phyloP scores from a whole-genome alignment of 306 rosid genomes.

The Fragaria ananassa region DNA sequence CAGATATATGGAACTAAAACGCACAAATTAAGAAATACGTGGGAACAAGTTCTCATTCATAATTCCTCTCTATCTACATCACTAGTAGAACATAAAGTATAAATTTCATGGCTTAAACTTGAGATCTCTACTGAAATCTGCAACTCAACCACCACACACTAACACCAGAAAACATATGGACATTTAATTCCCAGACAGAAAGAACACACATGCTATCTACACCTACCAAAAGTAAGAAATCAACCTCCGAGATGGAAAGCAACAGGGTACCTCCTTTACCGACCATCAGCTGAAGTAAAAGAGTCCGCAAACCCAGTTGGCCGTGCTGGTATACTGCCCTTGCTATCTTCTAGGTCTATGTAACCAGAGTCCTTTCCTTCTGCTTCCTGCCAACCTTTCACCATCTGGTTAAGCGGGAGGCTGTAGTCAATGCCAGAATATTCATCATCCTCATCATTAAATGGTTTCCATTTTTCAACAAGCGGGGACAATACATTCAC shows the following conservation, averaged over 20 bases:
- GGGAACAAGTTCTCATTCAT: slow-evolving; percentile 37
- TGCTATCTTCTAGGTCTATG: slow-evolving; percentile 71
- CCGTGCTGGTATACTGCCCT: slow-evolving; percentile 92
- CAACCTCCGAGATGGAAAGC: slow-evolving; percentile 11
- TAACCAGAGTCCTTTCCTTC: slow-evolving; percentile 80
- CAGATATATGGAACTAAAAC: background rate
- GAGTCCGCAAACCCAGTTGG: slow-evolving; percentile 95
- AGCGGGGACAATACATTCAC: slow-evolving; percentile 82
- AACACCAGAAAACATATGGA: slow-evolving; percentile 27
- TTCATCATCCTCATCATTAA: slow-evolving; percentile 67
- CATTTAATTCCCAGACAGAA: slow-evolving; percentile 32
- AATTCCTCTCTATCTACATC: slow-evolving; percentile 52
- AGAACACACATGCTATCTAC: slow-evolving; percentile 51
- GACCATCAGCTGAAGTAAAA: slow-evolving; percentile 92
- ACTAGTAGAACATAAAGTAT: slow-evolving; percentile 27
- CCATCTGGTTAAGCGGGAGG: slow-evolving; percentile 94
- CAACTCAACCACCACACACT: slow-evolving; percentile 27
- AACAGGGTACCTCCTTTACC: slow-evolving; percentile 52
- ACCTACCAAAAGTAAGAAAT: slow-evolving; percentile 28
- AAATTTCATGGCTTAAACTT: slow-evolving; percentile 38
- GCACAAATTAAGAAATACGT: slow-evolving; percentile 30
- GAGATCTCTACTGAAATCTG: slow-evolving; percentile 49
- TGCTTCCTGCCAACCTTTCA: slow-evolving; percentile 96
- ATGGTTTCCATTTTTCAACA: slow-evolving; percentile 94
- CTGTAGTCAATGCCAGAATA: slow-evolving; percentile 88